phyloP scores from a whole-genome alignment of 2,329 filamentous ascomycete genomes.

The Aspergillus eucalypticola region DNA sequence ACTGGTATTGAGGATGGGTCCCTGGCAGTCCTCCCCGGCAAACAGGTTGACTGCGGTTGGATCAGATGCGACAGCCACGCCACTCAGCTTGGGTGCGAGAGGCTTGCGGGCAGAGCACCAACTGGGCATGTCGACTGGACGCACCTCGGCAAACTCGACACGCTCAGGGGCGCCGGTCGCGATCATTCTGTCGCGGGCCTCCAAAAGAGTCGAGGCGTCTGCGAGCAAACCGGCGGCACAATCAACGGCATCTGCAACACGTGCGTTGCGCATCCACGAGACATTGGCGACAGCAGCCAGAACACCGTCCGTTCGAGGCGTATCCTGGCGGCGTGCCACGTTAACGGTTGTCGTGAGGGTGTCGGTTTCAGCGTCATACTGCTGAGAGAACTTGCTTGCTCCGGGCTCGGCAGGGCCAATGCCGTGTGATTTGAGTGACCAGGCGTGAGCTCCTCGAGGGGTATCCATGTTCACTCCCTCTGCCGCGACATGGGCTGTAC shows the following conservation, averaged over 20 bases:
- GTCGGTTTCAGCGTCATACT: not conserved
- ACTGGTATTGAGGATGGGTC: not conserved
- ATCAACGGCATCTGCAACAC: slow-evolving; percentile 6
- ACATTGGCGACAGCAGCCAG: not conserved
- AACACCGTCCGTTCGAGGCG: not conserved
- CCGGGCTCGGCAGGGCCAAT: not conserved
- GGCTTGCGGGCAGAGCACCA: not conserved
- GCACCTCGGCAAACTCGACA: not conserved
- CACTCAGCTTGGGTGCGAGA: not conserved
- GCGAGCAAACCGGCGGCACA: not conserved
- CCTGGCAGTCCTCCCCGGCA: not conserved
- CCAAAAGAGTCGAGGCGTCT: not conserved
- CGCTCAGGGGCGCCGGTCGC: not conserved
- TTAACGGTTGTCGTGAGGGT: not conserved
- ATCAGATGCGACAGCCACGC: not conserved
- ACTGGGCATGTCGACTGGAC: not conserved
- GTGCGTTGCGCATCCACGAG: not conserved
- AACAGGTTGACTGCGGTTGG: not conserved
- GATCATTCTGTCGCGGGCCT: not conserved
- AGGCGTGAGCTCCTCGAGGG: not conserved
- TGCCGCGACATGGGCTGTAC: not conserved
- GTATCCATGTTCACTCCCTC: not conserved
- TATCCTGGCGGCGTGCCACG: not conserved
- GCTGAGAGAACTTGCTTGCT: not conserved
- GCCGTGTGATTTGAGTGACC: not conserved